Evolutionary conservation across 768 basidiomycete genomes (phyloP).

Genomic region (Suillus subalutaceus): DNA sequence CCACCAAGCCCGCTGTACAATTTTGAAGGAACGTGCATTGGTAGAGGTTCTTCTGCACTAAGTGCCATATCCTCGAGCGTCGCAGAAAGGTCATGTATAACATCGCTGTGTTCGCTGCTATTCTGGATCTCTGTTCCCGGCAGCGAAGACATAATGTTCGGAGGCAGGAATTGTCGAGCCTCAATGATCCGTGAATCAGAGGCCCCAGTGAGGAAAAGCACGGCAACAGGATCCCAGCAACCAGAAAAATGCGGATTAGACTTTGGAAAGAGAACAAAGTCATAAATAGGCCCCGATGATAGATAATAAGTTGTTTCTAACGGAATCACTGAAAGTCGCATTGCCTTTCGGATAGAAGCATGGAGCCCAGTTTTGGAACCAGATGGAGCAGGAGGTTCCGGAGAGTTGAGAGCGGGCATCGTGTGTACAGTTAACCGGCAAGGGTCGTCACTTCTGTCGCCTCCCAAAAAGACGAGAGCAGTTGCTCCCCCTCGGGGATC

Average conservation of each 20-base stretch:
- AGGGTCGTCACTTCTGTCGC: conserved; percentile 53
- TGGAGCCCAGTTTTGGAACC: conserved; percentile 26
- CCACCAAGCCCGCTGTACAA: conserved; percentile 42
- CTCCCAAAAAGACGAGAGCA: conserved; percentile 77
- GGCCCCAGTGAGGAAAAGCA: conserved; percentile 62
- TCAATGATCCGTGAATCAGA: conserved; percentile 54
- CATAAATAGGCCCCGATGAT: conserved; percentile 64
- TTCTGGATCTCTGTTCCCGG: conserved; percentile 7
- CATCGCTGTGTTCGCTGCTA: background rate
- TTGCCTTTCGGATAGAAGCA: conserved; percentile 57
- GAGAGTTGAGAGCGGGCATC: conserved; percentile 65
- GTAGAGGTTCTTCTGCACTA: conserved; percentile 4
- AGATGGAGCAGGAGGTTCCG: conserved; percentile 43
- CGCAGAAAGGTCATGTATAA: conserved; percentile 3
- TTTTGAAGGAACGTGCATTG: conserved; percentile 15
- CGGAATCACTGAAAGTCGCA: conserved; percentile 59
- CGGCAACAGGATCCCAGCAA: conserved; percentile 66
- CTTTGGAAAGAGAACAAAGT: conserved; percentile 77
- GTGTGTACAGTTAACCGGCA: conserved; percentile 70
- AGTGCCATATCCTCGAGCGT: conserved; percentile 13
- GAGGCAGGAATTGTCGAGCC: conserved; percentile 75
- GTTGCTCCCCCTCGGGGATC: conserved; percentile 76
- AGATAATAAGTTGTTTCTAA: conserved; percentile 58
- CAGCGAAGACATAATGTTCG: conserved; percentile 37
- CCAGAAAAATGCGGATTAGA: conserved; percentile 70